Conservation (phyloP, 2,329 filamentous ascomycete species). For the Cladosporium austrohemisphaericum region DNA sequence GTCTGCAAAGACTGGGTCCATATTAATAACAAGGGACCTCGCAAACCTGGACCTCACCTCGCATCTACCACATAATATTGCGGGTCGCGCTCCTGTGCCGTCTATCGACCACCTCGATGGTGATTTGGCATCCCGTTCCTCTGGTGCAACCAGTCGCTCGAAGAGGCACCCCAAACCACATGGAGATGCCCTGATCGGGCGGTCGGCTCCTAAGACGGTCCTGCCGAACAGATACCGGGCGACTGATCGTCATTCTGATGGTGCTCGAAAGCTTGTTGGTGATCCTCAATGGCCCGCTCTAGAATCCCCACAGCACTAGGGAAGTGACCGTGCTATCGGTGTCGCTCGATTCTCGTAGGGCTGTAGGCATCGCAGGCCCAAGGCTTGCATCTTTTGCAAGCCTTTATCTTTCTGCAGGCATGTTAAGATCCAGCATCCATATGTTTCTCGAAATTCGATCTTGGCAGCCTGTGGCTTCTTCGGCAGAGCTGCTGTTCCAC, state of each 20-base stretch:
- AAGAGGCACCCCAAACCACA: no score
- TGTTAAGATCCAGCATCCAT: no score
- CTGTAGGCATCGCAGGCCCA: not conserved
- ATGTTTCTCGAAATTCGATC: no score
- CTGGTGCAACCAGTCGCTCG: not conserved
- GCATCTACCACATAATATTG: no score
- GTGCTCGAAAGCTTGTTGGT: not conserved
- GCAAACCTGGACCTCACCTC: no score
- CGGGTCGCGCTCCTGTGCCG: no score
- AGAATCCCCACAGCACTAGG: not conserved
- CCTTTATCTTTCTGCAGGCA: not conserved
- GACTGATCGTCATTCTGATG: conserved; percentile 1
- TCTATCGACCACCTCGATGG: not conserved
- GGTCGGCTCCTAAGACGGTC: not conserved
- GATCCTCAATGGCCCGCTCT: not conserved
- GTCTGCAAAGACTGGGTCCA: no score
- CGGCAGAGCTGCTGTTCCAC: no score
- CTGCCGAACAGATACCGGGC: not conserved
- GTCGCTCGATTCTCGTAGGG: not conserved
- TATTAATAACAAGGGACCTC: no score
- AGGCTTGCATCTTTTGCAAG: not conserved
- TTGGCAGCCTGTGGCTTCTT: no score
- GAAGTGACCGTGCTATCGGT: not conserved
- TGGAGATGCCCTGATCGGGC: no score
- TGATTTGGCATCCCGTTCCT: not conserved